Conservation (phyloP, 2,329 filamentous ascomycete species). For the Penicillium sp. region DNA sequence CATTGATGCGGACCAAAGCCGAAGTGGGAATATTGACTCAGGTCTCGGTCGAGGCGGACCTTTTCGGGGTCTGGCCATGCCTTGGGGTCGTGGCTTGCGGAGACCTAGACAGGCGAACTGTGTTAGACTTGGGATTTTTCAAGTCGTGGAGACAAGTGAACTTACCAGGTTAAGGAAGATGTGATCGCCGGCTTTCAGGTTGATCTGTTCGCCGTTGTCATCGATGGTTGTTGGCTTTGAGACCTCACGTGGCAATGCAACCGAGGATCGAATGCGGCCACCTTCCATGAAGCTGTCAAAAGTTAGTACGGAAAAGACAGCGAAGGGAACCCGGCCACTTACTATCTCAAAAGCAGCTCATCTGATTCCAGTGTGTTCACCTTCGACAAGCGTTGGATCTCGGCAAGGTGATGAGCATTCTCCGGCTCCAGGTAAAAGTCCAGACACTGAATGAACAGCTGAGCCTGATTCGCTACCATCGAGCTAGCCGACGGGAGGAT, state of each 20-base stretch:
- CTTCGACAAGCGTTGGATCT: slow-evolving; percentile 52
- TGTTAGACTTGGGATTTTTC: slow-evolving; percentile 1
- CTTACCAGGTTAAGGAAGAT: slow-evolving; percentile 42
- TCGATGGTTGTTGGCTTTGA: slow-evolving; percentile 35
- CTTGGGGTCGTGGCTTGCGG: slow-evolving; percentile 38
- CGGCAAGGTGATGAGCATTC: slow-evolving; percentile 50
- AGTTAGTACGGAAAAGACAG: slow-evolving; percentile 7
- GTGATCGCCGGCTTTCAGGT: slow-evolving; percentile 38
- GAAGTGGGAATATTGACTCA: slow-evolving; percentile 66
- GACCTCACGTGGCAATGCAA: slow-evolving; percentile 40
- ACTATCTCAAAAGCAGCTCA: slow-evolving; percentile 55
- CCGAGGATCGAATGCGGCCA: slow-evolving; percentile 40
- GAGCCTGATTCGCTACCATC: slow-evolving; percentile 59
- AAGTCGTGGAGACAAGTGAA: neutral
- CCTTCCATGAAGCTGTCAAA: slow-evolving; percentile 43
- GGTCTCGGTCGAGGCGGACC: slow-evolving; percentile 63
- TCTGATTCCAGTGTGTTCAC: slow-evolving; percentile 48
- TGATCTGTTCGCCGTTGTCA: slow-evolving; percentile 36
- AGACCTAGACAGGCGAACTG: slow-evolving; percentile 24
- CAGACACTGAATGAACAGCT: slow-evolving; percentile 59
- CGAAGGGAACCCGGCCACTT: slow-evolving; percentile 18
- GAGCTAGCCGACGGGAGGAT: slow-evolving; percentile 60
- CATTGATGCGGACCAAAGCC: slow-evolving; percentile 64
- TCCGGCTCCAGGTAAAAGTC: slow-evolving; percentile 58
- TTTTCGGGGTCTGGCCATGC: slow-evolving; percentile 42